Percentiles rank a stretch among this genome's conserved stretches.
Conservation (phyloP, 2,329 filamentous ascomycete species). For the Thielaviopsis populi region DNA sequence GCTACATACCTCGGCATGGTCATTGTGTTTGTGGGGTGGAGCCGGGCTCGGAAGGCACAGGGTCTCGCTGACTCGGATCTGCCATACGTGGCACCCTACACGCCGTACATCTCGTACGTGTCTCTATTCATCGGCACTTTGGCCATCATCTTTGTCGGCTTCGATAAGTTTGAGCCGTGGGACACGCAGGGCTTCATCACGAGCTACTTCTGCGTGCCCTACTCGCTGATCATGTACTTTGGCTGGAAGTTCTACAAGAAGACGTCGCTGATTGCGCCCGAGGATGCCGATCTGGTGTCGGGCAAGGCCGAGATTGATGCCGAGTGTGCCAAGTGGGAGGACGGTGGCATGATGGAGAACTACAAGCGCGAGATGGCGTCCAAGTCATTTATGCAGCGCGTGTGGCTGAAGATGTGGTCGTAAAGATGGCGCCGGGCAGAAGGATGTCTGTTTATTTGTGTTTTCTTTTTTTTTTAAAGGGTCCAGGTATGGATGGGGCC, state of each 20-base stretch:
- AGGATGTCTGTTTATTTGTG: background rate
- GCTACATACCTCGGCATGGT: slow-evolving; percentile 47
- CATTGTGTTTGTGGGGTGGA: slow-evolving; percentile 32
- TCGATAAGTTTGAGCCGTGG: slow-evolving; percentile 39
- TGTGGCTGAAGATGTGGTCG: slow-evolving; percentile 29
- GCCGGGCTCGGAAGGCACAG: slow-evolving; percentile 39
- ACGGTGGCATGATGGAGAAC: slow-evolving; percentile 33
- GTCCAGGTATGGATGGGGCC: too few relatives aligned
- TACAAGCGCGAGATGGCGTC: slow-evolving; percentile 25
- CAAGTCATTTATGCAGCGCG: slow-evolving; percentile 25
- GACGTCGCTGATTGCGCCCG: slow-evolving; percentile 39
- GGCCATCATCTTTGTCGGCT: slow-evolving; percentile 41
- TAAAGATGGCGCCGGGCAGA: too few relatives aligned
- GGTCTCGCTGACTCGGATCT: slow-evolving; percentile 32
- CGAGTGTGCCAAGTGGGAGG: slow-evolving; percentile 31
- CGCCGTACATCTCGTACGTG: slow-evolving; percentile 6
- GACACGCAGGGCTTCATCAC: slow-evolving; percentile 29
- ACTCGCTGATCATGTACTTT: slow-evolving; percentile 41
- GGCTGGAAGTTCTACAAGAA: slow-evolving; percentile 51
- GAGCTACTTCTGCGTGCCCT: slow-evolving; percentile 38
- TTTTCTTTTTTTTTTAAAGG: background rate
- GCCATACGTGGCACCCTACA: slow-evolving; percentile 34
- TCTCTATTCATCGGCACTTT: slow-evolving; percentile 32
- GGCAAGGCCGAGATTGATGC: slow-evolving; percentile 53
- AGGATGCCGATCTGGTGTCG: slow-evolving; percentile 45